Percentiles rank a stretch among this genome's conserved stretches.
phyloP scores from a whole-genome alignment of 192 early-diverging fungal genomes.

The Coemansia sp. region DNA sequence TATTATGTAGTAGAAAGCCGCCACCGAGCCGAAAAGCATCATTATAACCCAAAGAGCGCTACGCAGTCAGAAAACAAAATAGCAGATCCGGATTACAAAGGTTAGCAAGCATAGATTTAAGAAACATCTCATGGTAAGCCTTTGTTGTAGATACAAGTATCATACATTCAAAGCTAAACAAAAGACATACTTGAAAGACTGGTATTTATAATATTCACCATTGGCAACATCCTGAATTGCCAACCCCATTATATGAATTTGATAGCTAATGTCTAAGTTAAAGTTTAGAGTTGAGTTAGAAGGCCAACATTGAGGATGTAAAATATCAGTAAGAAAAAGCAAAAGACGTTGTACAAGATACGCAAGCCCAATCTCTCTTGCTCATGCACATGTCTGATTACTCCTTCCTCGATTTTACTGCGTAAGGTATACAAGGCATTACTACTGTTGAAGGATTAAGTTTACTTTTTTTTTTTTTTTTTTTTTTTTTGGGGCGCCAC shows the following conservation, averaged over 20 bases:
- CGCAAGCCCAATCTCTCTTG: not conserved
- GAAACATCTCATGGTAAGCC: not conserved
- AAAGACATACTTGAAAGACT: slow-evolving; percentile 32
- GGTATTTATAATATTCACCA: slow-evolving; percentile 24
- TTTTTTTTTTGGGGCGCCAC: not conserved
- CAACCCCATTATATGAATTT: slow-evolving; percentile 9
- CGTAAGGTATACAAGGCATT: not conserved
- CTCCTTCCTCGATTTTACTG: not conserved
- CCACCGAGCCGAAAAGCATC: slow-evolving; percentile 45
- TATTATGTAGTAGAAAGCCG: slow-evolving; percentile 26
- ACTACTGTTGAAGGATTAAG: not conserved
- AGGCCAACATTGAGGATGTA: not conserved
- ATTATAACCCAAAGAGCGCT: slow-evolving; percentile 40
- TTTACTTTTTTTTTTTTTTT: too few relatives aligned
- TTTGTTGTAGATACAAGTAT: not conserved
- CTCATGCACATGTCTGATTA: not conserved
- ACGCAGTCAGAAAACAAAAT: not conserved
- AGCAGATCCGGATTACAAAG: not conserved
- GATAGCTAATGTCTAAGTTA: not conserved
- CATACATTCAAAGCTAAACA: not conserved
- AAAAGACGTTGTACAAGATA: not conserved
- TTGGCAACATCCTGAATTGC: slow-evolving; percentile 13
- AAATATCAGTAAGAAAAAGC: not conserved
- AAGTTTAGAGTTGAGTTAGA: not conserved
- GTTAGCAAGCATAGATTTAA: not conserved